These are phyloP conservation scores for Backusella psychrophila DNA, from an alignment of 192 early-diverging fungal species.

Conservation along the genomic window DNA sequence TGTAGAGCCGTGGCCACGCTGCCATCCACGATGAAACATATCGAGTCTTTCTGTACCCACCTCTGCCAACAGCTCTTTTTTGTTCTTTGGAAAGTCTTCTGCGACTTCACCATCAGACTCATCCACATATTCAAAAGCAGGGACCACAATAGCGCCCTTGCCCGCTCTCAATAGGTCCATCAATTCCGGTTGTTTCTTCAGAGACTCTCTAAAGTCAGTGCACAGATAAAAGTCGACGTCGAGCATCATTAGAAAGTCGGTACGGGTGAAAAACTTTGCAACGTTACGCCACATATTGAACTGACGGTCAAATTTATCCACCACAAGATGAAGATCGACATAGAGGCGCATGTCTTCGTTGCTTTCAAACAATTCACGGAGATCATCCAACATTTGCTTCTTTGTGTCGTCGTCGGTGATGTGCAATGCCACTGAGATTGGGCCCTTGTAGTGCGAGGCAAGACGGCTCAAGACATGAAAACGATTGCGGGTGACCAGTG, in stretches of 20 bases:
- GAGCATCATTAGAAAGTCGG: constrained; percentile 56
- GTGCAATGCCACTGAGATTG: constrained; percentile 59
- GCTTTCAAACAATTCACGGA: constrained; percentile 42
- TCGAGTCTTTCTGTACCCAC: constrained; percentile 46
- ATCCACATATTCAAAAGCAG: constrained; percentile 57
- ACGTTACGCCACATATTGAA: constrained; percentile 68
- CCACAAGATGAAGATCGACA: constrained; percentile 59
- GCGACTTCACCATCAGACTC: constrained; percentile 49
- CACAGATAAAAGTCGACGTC: constrained; percentile 63
- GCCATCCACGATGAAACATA: constrained; percentile 55
- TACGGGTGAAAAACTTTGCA: constrained; percentile 58
- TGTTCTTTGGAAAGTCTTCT: constrained; percentile 48
- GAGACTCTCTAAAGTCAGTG: constrained; percentile 44
- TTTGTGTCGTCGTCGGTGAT: constrained; percentile 51
- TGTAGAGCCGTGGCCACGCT: constrained; percentile 53
- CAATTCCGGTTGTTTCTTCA: constrained; percentile 32
- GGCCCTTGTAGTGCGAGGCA: constrained; percentile 49
- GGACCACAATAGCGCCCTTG: constrained; percentile 50
- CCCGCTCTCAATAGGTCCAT: constrained; percentile 45
- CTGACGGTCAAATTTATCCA: constrained; percentile 59
- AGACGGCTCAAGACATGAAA: constrained; percentile 46
- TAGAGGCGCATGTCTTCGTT: constrained; percentile 47
- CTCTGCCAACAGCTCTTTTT: constrained; percentile 39
- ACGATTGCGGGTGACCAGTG: constrained; percentile 49
- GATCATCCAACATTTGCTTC: constrained; percentile 41